Evolutionary conservation across 768 basidiomycete genomes (phyloP), one percentile per base, ranked within the genome.

Genomic region (Lactarius tabidus): DNA sequence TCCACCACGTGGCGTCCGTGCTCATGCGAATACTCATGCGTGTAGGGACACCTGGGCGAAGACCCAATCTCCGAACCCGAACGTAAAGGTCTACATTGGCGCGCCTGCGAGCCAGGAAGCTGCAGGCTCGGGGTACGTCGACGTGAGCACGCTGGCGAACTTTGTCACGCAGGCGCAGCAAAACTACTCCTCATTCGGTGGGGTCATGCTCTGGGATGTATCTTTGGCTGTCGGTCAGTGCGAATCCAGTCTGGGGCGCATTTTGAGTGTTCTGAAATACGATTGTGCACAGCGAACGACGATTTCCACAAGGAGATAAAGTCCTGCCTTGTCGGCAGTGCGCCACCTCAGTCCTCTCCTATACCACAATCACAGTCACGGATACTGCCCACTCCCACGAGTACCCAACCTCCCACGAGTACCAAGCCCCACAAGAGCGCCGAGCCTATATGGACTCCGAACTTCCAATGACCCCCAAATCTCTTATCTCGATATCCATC

Each of bases 241-340:
- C 48, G 41, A 14, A 23, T 45, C 43, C 43, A 23, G 20, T 45
- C 3, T 9, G 12, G 38, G 3, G 12, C 14, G 14, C 38, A 2
- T 38, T 36, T 38, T 28, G 8, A 17, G 52, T 54, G 26, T 31
- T 6, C 18, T 59, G 14, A 26, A 14, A 6, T 12, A 29, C 59
- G 23, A 29, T 20, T n/a, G 26, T 31, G 31, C 57, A 28, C 56
- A 79, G 87, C 78, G 33, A 89, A 90, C 70, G 75, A 77, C 65
- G 80, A 84, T 28, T 88, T 81, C 69, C 86, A 88, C 70, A 71
- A 79, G 23, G 82, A 80, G 7, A 83, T 88, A 65, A 89, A 90
- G 75, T 80, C 81, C 64, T 38, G 35, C 5, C 56, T 57, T 35
- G 38, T 35, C 3, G 36, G 20, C 1, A n/a, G 56, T 36, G 56